A percentile compares a stretch with the other conserved stretches of the same genome.
Evolutionary conservation across 306 rosid species (phyloP).

Genomic region (Corylus avellana): DNA sequence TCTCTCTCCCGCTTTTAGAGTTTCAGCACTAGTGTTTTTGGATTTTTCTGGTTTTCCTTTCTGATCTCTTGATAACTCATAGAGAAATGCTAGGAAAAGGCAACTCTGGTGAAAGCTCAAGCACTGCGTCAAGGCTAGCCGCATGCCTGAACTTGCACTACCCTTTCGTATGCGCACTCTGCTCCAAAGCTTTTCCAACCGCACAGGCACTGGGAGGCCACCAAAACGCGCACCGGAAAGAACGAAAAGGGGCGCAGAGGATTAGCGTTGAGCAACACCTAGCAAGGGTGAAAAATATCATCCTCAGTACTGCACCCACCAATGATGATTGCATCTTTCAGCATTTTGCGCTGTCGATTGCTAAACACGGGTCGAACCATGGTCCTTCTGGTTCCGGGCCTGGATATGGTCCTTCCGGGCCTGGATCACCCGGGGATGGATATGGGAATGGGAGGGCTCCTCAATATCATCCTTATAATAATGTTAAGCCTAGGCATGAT

Average conservation of each 20-base stretch:
- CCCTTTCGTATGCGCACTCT: conserved; percentile 21
- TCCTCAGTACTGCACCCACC: background rate
- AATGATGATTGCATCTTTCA: background rate
- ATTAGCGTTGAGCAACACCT: background rate
- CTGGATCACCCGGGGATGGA: background rate
- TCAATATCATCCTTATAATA: background rate
- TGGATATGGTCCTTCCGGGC: background rate
- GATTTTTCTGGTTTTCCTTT: background rate
- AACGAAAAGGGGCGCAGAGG: background rate
- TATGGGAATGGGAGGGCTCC: background rate
- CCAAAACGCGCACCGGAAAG: conserved; percentile 38
- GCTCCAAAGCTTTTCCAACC: conserved; percentile 15
- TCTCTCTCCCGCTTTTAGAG: background rate
- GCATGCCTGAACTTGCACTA: background rate
- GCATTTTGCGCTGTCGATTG: background rate
- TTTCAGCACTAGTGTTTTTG: background rate
- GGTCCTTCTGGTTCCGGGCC: background rate
- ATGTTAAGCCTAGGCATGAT: background rate
- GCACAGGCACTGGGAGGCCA: conserved; percentile 40
- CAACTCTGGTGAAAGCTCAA: conserved; percentile 19
- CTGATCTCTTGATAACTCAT: too few relatives aligned
- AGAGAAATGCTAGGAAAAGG: background rate
- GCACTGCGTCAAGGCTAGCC: background rate
- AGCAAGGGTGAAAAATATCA: background rate
- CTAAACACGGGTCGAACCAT: background rate